Evolutionary conservation across 345 rosid genomes (phyloP), one percentile per base, ranked within the genome.

Genomic region (Eucalyptus melliodora): DNA sequence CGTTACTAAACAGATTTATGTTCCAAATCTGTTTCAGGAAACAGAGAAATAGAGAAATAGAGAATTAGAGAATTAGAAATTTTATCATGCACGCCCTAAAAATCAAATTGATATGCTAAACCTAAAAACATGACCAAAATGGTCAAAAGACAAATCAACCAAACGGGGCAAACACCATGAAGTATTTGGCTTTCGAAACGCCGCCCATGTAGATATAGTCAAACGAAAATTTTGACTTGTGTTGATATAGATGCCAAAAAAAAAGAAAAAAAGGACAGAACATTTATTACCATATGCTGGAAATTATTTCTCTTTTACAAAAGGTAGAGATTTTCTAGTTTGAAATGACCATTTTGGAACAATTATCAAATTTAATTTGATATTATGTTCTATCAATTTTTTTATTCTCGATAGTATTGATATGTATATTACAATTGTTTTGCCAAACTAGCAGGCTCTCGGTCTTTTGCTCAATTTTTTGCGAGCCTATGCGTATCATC

Each of bases 1-100:
- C 12, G 11, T 45, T 45, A 45, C 4, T 0, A 45, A 45, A 45
- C 1, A 45, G 4, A 9, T 45, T 45, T 45, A 1, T 8, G 1
- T 45, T 45, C 3, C 47, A 45, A 45, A 45, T 45, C 3, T 8
- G 1, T 45, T 45, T 1, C 2, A 8, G 45, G 3, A 9, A 45
- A 45, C 3, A n/a, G n/a, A n/a, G n/a, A n/a, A n/a, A n/a, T n/a
- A 45, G 4, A 45, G 4, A 45, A 45, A 45, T 45, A 45, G 4
- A 44, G 47, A 44, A 44, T 8, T 44, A 44, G 1, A 45, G 11
- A 45, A 45, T 45, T 45, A 45, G 11, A 45, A 45, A 3, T 10
- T 45, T 10, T 45, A 45, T 45, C 49, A 45, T 45, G 12, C 12
- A 45, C 0, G 1, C 12, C 4, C 49, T 45, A 31, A 69, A 69